Conservation (phyloP, 305 asterid genomes). For the Rubia balearica region DNA sequence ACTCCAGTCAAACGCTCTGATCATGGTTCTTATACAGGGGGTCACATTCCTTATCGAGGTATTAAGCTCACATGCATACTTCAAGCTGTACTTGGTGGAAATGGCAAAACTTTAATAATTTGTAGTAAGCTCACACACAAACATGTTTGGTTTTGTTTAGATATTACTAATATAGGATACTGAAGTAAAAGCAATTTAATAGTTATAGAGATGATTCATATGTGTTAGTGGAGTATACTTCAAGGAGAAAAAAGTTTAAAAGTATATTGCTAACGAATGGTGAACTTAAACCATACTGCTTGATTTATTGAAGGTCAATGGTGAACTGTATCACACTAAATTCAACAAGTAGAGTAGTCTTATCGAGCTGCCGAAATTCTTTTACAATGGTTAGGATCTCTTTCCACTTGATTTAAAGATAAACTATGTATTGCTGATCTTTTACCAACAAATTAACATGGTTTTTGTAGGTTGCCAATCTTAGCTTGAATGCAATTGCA, state of each 20-base stretch:
- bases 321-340: conserved; percentile 92
- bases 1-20: conserved; percentile 7
- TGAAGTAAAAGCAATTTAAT: conserved; percentile 19
- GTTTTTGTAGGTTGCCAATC: conserved; percentile 57
- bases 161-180: conserved; percentile 24
- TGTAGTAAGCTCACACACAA: conserved; percentile 30
- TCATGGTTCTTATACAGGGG: conserved; percentile 43
- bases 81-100: conserved; percentile 98
- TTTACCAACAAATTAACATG: neutral
- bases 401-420: conserved; percentile 13
- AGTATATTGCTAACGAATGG: too few relatives aligned
- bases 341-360: conserved; percentile 79
- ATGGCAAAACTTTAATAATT: conserved; percentile 92
- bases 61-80: conserved; percentile 97
- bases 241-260: conserved; percentile 14
- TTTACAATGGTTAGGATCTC: conserved; percentile 64
- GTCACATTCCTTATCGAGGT: conserved; percentile 94
- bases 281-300: too few relatives aligned
- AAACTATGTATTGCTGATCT: neutral
- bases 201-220: conserved; percentile 38
- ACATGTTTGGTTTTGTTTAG: conserved; percentile 18
- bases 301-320: conserved; percentile 64
- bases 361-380: conserved; percentile 90
- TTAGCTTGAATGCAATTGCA: conserved; percentile 40
- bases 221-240: conserved; percentile 34